Conservation (phyloP, 495 filamentous ascomycete species). For the Aspergillus panamensis region DNA sequence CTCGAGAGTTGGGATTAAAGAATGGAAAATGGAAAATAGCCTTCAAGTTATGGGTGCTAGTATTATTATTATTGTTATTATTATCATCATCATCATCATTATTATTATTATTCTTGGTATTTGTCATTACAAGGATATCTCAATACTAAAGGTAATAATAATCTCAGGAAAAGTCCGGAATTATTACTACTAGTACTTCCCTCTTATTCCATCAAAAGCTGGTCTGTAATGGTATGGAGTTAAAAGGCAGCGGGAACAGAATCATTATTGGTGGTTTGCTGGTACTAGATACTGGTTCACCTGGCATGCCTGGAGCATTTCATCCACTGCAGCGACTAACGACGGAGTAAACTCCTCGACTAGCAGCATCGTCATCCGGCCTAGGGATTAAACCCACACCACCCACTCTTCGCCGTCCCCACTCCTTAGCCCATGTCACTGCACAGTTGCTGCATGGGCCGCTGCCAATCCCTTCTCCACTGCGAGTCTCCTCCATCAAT, state of each 20-base stretch:
- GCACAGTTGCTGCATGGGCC: slow-evolving; percentile 29
- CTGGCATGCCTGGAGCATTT: slow-evolving; percentile 5
- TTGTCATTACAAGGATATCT: not conserved
- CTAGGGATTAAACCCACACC: slow-evolving; percentile 19
- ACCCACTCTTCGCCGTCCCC: slow-evolving; percentile 17
- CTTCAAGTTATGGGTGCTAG: no score
- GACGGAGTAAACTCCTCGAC: slow-evolving; percentile 6
- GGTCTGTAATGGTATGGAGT: slow-evolving; percentile 2
- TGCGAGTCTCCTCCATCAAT: slow-evolving; percentile 25
- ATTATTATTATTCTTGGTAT: not conserved
- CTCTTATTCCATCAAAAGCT: not conserved
- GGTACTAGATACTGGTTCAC: not conserved
- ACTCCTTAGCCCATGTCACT: slow-evolving; percentile 25
- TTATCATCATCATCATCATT: no score
- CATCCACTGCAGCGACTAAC: slow-evolving; percentile 6
- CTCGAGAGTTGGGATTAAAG: not conserved
- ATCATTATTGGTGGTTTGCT: not conserved
- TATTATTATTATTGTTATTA: no score
- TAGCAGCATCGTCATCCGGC: slow-evolving; percentile 18
- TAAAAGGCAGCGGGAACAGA: not conserved
- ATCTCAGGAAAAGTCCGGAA: not conserved
- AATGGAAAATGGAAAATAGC: not conserved
- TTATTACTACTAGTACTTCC: not conserved
- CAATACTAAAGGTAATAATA: no score
- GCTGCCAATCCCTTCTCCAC: slow-evolving; percentile 34